A percentile compares a stretch with the other conserved stretches of the same genome.
phyloP scores from a whole-genome alignment of 129 eudicot species.

The Ambrosia artemisiifolia region DNA sequence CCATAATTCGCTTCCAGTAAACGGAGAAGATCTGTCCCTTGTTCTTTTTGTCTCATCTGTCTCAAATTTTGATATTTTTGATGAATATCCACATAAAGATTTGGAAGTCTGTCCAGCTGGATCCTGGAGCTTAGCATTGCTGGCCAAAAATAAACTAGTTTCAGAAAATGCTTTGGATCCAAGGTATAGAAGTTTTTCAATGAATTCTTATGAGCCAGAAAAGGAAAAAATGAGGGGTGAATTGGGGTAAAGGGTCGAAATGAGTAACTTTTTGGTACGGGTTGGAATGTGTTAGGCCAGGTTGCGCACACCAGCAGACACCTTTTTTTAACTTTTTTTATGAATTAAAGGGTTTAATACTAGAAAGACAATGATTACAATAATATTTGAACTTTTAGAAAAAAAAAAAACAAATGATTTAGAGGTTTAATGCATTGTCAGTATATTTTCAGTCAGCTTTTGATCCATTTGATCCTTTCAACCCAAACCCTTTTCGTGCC shows the following conservation, averaged over 20 bases:
- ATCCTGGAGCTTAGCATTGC: slow-evolving; percentile 78
- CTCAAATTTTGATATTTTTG: slow-evolving; percentile 29
- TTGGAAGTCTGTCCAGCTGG: slow-evolving; percentile 29
- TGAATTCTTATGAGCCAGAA: background rate
- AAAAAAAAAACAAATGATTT: background rate
- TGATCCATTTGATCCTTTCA: background rate
- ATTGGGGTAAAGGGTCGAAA: background rate
- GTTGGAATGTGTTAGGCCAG: background rate
- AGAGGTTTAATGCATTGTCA: background rate
- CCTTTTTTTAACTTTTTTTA: too few relatives aligned
- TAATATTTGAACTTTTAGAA: background rate
- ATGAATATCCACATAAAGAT: slow-evolving; percentile 31
- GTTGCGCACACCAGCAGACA: too few relatives aligned
- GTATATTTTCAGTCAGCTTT: background rate
- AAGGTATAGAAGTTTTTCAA: slow-evolving; percentile 40
- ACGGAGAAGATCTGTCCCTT: slow-evolving; percentile 53
- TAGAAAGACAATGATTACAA: background rate
- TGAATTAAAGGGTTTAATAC: background rate
- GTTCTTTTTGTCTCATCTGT: slow-evolving; percentile 58
- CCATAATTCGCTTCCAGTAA: slow-evolving; percentile 23
- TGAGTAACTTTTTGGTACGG: background rate
- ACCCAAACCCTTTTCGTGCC: background rate
- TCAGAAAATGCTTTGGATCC: slow-evolving; percentile 51
- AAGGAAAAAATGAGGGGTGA: background rate
- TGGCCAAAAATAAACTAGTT: slow-evolving; percentile 54